phyloP scores from a whole-genome alignment of 2,329 filamentous ascomycete genomes.

The Botryosphaeria dothidea region DNA sequence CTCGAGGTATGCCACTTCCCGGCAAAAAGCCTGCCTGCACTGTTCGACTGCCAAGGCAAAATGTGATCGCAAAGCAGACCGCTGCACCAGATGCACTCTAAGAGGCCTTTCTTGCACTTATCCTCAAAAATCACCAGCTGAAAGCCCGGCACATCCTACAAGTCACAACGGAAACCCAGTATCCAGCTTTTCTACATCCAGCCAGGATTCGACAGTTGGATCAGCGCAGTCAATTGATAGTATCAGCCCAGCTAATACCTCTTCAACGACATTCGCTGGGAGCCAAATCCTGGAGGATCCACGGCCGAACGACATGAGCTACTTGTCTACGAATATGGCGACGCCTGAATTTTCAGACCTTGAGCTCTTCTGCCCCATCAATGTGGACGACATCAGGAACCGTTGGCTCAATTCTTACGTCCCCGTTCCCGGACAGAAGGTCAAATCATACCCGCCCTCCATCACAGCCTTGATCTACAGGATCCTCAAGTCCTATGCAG shows the following conservation, averaged over 20 bases:
- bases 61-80: constrained; percentile 39
- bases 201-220: no score
- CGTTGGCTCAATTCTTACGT: constrained; percentile 54
- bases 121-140: constrained; percentile 19
- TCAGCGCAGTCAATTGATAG: no score
- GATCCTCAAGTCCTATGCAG: constrained; percentile 49
- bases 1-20: constrained; percentile 38
- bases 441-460: constrained; percentile 44
- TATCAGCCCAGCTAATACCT: no score
- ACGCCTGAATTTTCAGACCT: background rate
- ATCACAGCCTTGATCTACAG: constrained; percentile 43
- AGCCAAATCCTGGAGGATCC: background rate
- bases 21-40: constrained; percentile 43
- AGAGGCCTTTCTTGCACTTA: constrained; percentile 36
- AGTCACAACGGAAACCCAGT: background rate
- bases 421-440: constrained; percentile 44
- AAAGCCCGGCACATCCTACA: background rate
- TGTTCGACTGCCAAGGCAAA: constrained; percentile 43
- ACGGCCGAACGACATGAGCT: background rate
- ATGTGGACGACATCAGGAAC: constrained; percentile 49
- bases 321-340: background rate
- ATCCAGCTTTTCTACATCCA: background rate
- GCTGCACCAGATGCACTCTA: constrained; percentile 37
- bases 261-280: background rate
- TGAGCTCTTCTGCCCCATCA: constrained; percentile 48